phyloP scores from a whole-genome alignment of 1,284 basidiomycete species.

The Pisolithus thermaeus region DNA sequence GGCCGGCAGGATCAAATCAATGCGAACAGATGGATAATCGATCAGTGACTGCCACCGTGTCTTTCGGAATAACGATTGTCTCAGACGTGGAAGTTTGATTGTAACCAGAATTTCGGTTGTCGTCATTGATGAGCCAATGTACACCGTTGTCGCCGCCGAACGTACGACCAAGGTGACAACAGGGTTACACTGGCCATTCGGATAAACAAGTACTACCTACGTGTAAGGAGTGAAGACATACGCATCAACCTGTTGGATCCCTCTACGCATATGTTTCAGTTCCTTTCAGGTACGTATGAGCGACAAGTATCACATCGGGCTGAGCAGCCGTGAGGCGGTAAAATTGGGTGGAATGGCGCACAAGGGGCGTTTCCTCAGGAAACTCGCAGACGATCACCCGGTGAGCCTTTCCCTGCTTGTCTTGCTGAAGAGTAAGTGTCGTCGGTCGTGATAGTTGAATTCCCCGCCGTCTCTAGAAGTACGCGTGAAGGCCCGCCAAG shows the following conservation, averaged over 20 bases:
- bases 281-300: conserved; percentile 31
- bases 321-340: too few species aligned
- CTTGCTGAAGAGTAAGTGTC: conserved; percentile 35
- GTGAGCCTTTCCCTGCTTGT: conserved; percentile 41
- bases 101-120: conserved; percentile 5
- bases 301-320: background rate
- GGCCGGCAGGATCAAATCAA: too few species aligned
- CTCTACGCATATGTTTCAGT: conserved; percentile 38
- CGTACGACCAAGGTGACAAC: background rate
- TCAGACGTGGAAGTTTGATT: background rate
- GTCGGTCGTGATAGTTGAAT: conserved; percentile 42
- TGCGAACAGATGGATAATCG: conserved; percentile 45
- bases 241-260: conserved; percentile 41
- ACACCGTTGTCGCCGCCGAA: conserved; percentile 3
- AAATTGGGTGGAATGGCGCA: background rate
- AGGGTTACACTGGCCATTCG: background rate
- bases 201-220: too few species aligned
- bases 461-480: conserved; percentile 42
- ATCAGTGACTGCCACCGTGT: conserved; percentile 36
- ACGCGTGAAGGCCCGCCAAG: background rate
- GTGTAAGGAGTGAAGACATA: conserved; percentile 20
- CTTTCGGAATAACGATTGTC: conserved; percentile 14
- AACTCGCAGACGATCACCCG: conserved; percentile 29
- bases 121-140: conserved; percentile 7
- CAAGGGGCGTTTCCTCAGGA: background rate